Conservation (phyloP, 2,329 filamentous ascomycete species). For the Didymella exigua region DNA sequence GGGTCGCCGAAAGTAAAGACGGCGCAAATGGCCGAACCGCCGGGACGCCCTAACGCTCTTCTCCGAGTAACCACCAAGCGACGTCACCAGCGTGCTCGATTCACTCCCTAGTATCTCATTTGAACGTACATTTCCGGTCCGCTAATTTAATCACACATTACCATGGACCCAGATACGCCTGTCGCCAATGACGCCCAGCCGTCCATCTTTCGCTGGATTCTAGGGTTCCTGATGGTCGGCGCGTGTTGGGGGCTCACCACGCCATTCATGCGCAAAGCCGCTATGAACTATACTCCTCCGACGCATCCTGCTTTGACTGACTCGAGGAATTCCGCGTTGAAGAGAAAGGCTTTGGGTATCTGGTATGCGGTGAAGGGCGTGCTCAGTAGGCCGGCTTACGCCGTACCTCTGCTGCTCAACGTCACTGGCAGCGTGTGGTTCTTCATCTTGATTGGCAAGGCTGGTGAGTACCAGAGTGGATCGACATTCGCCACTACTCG, state of each 20-base stretch:
- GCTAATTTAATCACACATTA: not conserved
- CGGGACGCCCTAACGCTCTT: not conserved
- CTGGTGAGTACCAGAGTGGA: constrained; percentile 64
- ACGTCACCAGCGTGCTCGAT: not conserved
- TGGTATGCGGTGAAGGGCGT: constrained; percentile 80
- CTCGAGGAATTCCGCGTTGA: constrained; percentile 62
- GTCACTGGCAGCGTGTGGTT: constrained; percentile 96
- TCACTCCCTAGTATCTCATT: not conserved
- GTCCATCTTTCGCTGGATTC: constrained; percentile 75
- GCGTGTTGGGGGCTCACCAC: constrained; percentile 93
- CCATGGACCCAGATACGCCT: constrained; percentile 42
- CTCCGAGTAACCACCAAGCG: not conserved
- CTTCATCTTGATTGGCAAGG: constrained; percentile 89
- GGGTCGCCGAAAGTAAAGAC: not conserved
- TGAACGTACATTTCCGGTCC: not conserved
- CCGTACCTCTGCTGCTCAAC: constrained; percentile 82
- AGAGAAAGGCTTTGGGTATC: constrained; percentile 65
- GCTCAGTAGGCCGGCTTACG: constrained; percentile 80
- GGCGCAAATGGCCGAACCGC: not conserved
- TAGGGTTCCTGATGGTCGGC: constrained; percentile 89
- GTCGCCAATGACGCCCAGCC: constrained; percentile 38
- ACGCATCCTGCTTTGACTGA: constrained; percentile 40
- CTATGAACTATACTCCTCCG: constrained; percentile 71
- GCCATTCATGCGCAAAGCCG: constrained; percentile 84
- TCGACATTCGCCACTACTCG: no score